Evolutionary conservation across 1,284 basidiomycete species (phyloP).

Genomic region (Stygiomarasmius scandens): DNA sequence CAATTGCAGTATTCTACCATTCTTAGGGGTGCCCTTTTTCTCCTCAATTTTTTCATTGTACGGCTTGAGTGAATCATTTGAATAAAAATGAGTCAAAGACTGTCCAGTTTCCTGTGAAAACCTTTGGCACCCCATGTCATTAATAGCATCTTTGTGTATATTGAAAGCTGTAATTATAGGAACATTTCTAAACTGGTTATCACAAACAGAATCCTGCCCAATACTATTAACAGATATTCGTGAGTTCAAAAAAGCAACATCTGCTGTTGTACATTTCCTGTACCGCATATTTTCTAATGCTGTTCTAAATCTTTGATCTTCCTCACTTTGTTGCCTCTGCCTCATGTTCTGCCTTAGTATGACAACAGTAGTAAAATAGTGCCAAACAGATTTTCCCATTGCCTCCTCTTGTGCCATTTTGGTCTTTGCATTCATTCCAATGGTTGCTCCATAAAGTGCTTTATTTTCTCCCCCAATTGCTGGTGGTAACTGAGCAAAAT

Average conservation of each 20-base stretch:
- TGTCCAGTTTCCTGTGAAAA: constrained; percentile 18
- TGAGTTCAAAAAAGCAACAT: constrained; percentile 17
- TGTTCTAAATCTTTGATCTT: constrained; percentile 9
- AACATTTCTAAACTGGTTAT: constrained; percentile 6
- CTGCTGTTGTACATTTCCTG: constrained; percentile 16
- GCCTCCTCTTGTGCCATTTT: constrained; percentile 5
- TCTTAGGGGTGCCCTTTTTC: not conserved
- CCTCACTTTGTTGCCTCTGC: not conserved
- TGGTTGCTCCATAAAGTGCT: constrained; percentile 23
- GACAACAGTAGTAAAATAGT: constrained; percentile 7
- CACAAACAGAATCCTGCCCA: constrained; percentile 1
- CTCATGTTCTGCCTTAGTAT: constrained; percentile 1
- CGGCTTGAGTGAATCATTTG: constrained; percentile 8
- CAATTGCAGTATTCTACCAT: too few relatives aligned
- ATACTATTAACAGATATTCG: constrained; percentile 2
- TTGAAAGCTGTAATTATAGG: constrained; percentile 23
- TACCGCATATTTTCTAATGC: constrained; percentile 22
- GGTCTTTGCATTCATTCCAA: constrained; percentile 16
- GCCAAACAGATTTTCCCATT: constrained; percentile 17
- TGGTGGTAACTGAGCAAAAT: constrained; percentile 32
- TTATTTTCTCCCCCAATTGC: constrained; percentile 9
- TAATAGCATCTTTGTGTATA: constrained; percentile 18
- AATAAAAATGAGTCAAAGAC: constrained; percentile 10
- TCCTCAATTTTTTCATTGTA: not conserved
- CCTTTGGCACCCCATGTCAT: constrained; percentile 17